Evolutionary conservation across 2,329 filamentous ascomycete species (phyloP).

Genomic region (Pseudogymnoascus sp.): DNA sequence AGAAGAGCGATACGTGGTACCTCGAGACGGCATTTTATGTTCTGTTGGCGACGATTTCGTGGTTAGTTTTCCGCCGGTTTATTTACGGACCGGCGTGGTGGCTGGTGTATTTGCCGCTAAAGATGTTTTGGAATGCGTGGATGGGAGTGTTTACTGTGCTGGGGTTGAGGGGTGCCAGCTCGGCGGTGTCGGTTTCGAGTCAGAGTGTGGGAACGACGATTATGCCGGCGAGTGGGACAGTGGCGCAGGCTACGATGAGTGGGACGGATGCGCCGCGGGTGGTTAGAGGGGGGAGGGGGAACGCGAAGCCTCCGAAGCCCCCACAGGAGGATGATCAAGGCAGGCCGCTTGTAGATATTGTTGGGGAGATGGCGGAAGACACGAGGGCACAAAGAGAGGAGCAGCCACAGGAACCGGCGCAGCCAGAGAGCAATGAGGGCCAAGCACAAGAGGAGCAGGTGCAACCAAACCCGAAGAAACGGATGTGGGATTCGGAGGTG

Average conservation of each 20-base stretch:
- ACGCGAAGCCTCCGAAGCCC: slow-evolving; percentile 38
- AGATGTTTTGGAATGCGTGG: slow-evolving; percentile 54
- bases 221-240: neutral
- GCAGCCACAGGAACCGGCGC: slow-evolving; percentile 13
- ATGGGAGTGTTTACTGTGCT: slow-evolving; percentile 51
- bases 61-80: slow-evolving; percentile 79
- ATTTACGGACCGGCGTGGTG: slow-evolving; percentile 88
- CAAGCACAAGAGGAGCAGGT: slow-evolving; percentile 28
- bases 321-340: slow-evolving; percentile 33
- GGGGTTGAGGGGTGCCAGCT: slow-evolving; percentile 32
- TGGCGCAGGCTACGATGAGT: slow-evolving; percentile 12
- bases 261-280: slow-evolving; percentile 23
- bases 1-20: slow-evolving; percentile 98
- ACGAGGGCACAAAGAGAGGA: slow-evolving; percentile 17
- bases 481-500: slow-evolving; percentile 51
- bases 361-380: slow-evolving; percentile 49
- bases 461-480: slow-evolving; percentile 52
- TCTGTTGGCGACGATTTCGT: slow-evolving; percentile 67
- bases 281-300: slow-evolving; percentile 16
- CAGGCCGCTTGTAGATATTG: slow-evolving; percentile 43
- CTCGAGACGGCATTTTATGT: slow-evolving; percentile 84
- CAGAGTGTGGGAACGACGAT: slow-evolving; percentile 13
- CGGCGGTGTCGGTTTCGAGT: slow-evolving; percentile 21
- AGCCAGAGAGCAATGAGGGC: slow-evolving; percentile 3
- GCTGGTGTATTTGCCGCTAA: slow-evolving; percentile 78